These are phyloP conservation scores for Persicaria maculosa DNA, from an alignment of 148 eudicot species.

Conservation along the genomic window DNA sequence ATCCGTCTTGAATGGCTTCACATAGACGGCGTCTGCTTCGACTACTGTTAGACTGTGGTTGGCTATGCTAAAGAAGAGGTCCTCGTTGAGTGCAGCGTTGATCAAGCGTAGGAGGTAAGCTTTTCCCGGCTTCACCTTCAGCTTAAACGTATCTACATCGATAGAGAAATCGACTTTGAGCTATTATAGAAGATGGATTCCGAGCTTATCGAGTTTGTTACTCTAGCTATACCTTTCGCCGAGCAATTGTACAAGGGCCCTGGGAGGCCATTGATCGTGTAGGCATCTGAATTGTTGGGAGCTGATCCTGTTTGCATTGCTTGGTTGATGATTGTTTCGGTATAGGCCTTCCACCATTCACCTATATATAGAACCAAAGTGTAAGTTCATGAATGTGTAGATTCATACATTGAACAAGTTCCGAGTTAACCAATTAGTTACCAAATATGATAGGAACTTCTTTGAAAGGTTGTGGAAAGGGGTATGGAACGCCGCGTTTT, in stretches of 20 bases:
- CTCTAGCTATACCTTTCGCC: background rate
- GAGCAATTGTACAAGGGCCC: slow-evolving; percentile 50
- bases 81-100: slow-evolving; percentile 30
- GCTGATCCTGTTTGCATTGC: slow-evolving; percentile 43
- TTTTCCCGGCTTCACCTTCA: slow-evolving; percentile 45
- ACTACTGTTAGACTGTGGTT: slow-evolving; percentile 43
- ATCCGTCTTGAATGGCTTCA: slow-evolving; percentile 40
- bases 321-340: slow-evolving; percentile 38
- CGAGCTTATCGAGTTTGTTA: too few species aligned
- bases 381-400: background rate
- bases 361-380: slow-evolving; percentile 30
- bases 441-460: slow-evolving; percentile 49
- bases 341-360: slow-evolving; percentile 49
- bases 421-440: background rate
- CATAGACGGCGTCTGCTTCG: slow-evolving; percentile 37
- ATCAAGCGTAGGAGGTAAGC: slow-evolving; percentile 33
- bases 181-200: background rate
- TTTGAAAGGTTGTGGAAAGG: slow-evolving; percentile 40
- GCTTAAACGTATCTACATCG: slow-evolving; percentile 45
- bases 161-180: slow-evolving; percentile 14
- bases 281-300: slow-evolving; percentile 51
- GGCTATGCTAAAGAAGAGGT: slow-evolving; percentile 53
- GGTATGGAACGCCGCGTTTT: slow-evolving; percentile 32
- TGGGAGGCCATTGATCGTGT: slow-evolving; percentile 47
- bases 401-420: background rate